phyloP scores from a whole-genome alignment of 2,329 filamentous ascomycete genomes.

The Exutisphaerella laricina region DNA sequence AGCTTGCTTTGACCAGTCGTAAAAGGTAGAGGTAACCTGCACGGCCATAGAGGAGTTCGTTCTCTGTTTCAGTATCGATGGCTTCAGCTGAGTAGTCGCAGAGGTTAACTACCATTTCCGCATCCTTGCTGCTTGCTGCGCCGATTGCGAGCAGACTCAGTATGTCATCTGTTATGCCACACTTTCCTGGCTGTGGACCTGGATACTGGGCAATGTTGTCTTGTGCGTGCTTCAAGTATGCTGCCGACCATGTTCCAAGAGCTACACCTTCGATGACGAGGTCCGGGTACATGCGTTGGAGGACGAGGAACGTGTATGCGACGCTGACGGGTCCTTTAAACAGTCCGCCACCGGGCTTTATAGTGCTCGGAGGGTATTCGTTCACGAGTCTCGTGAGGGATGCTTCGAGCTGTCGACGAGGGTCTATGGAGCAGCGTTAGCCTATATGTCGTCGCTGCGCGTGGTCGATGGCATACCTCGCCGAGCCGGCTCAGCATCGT shows the following conservation, averaged over 20 bases:
- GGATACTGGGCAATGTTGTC: constrained; percentile 46
- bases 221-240: constrained; percentile 47
- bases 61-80: constrained; percentile 43
- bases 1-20: constrained; percentile 55
- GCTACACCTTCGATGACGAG: constrained; percentile 42
- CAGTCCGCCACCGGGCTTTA: constrained; percentile 44
- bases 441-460: too few relatives aligned
- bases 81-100: constrained; percentile 48
- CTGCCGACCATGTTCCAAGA: constrained; percentile 46
- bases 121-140: constrained; percentile 46
- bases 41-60: constrained; percentile 63
- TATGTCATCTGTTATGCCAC: constrained; percentile 48
- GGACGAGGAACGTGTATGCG: constrained; percentile 46
- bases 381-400: constrained; percentile 46
- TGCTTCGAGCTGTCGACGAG: constrained; percentile 47
- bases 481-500: constrained; percentile 34
- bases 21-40: constrained; percentile 65
- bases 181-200: constrained; percentile 42
- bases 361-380: constrained; percentile 42
- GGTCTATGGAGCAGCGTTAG: constrained; percentile 36
- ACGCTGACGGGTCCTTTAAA: constrained; percentile 48
- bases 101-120: constrained; percentile 46
- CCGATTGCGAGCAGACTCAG: constrained; percentile 47
- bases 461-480: constrained; percentile 29
- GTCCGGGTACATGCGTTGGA: constrained; percentile 46